Base-by-base conservation (phyloP, 2,329 filamentous ascomycete species). In the Chrysosporium keratinophilum region DNA sequence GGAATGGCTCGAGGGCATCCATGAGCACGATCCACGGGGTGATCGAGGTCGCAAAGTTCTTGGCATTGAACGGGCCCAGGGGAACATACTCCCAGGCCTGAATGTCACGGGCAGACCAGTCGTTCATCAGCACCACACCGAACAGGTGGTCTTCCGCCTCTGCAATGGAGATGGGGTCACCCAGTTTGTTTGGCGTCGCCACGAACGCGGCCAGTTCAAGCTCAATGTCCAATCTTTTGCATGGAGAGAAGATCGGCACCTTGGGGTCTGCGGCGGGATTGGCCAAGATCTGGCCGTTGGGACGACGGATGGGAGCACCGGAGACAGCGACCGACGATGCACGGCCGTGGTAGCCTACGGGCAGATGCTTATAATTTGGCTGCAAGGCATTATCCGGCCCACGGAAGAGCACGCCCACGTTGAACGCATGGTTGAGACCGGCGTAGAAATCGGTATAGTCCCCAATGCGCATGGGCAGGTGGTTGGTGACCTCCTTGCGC, bases 371-470 rank as follows among this genome's bases (percentile, higher is more conserved):
- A 67, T 93, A 94, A 66, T 91, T 93, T 28, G 85, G 83, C 66
- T 89, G 84, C 20, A 93, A 73, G 0, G 86, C 86, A 61, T 87
- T 84, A 41, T 79, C 75, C 0, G 82, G 77, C 0, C 85, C 86
- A 42, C 87, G 80, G 70, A 91, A 88, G 57, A 91, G 76, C 10
- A 78, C 75, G 3, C 85, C 86, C 14, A 84, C 78, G 55, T 83
- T 84, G 70, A 81, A 84, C 15, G 87, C 87, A 69, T 93, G 87
- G 65, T 90, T 84, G 59, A 84, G 72, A 12, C 87, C 87, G 9
- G 84, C 87, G 64, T 88, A 93, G 72, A 93, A 93, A 68, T 93
- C 87, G 1, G 87, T 88, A 67, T 91, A 93, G 67, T 91, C 87
- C 23, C 85, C 84, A 61, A 91, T 88, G 52, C 77, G 75, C 79